Evolutionary conservation across 1,284 basidiomycete species (phyloP), one percentile per base, ranked within the genome.

Genomic region (Schizophyllum amplum): DNA sequence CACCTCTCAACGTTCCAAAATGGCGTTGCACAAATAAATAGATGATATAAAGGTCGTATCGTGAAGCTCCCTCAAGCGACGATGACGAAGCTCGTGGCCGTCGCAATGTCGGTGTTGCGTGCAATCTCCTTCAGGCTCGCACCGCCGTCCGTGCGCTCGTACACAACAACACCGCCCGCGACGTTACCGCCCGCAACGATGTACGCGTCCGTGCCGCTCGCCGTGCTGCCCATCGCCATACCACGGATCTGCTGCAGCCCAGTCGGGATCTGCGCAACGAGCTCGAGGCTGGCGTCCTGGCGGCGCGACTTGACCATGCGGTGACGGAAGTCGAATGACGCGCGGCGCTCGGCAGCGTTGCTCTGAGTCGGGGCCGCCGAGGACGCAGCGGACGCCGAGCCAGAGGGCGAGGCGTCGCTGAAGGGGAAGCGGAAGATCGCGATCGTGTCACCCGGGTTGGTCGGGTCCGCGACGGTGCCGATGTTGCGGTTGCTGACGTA

Each of bases 401-500:
- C 33, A 47, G 25, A 24, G 13, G 47, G 21, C 7, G 27, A 2
- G 57, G 22, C 24, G 52, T 53, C 53, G 53, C 68, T 59, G 52
- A 69, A 66, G 33, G 11, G 11, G 55, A 74, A 74, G 59, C 79
- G 70, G 64, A 81, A 83, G 56, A 86, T 78, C 13, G 81, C 80
- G 60, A 86, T 83, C 3, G 79, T 75, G 68, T 86, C 84, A 17
- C 83, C 83, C 57, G 69, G 68, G 64, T 74, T 81, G 61, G 68
- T 65, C 23, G 67, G 68, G 67, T 67, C 73, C 11, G 60, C 57
- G 33, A 42, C 17, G 13, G 11, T 9, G 60, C 74, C 78, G 1
- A 70, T 75, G 66, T 86, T 83, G 55, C 84, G 76, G 70, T 87
- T 87, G 57, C 81, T 83, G 21, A 76, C 75, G 66, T 85, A 86